Evolutionary conservation across 306 rosid genomes (phyloP).

Genomic region (Acacia melanoxylon): DNA sequence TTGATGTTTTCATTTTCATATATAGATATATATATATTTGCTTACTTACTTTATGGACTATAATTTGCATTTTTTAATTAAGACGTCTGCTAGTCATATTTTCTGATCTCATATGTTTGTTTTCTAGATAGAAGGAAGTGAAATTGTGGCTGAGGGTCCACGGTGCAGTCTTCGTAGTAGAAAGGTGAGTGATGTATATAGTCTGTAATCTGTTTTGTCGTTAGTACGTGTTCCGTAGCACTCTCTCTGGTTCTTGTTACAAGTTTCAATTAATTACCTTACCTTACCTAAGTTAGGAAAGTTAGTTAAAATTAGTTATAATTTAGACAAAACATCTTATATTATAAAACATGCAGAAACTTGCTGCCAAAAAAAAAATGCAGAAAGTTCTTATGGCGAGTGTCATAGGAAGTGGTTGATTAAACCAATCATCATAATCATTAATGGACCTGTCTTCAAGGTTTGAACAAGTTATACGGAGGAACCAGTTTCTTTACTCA

Average conservation of each 20-base stretch:
- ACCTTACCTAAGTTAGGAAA: no score
- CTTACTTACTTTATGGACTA: no score
- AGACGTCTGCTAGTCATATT: background rate
- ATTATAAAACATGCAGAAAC: no score
- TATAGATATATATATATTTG: background rate
- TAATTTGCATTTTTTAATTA: no score
- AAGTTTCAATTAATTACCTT: no score
- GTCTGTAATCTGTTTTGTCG: conserved; percentile 10
- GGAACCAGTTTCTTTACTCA: no score
- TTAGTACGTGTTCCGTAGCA: background rate
- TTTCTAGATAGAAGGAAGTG: conserved; percentile 82
- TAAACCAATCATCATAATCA: conserved; percentile 4
- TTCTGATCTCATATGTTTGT: conserved; percentile 17
- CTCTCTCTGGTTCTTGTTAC: no score
- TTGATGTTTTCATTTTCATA: conserved; percentile 8
- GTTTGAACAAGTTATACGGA: background rate
- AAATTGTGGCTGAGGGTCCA: conserved; percentile 92
- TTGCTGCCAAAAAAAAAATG: no score
- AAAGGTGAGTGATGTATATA: conserved; percentile 50
- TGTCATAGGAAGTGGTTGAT: background rate
- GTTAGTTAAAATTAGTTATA: background rate
- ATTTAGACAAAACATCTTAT: no score
- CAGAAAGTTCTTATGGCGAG: no score
- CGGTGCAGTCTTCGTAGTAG: conserved; percentile 93
- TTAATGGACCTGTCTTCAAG: conserved; percentile 12